phyloP scores from a whole-genome alignment of 768 basidiomycete genomes.

The Boletus rubescentipes region DNA sequence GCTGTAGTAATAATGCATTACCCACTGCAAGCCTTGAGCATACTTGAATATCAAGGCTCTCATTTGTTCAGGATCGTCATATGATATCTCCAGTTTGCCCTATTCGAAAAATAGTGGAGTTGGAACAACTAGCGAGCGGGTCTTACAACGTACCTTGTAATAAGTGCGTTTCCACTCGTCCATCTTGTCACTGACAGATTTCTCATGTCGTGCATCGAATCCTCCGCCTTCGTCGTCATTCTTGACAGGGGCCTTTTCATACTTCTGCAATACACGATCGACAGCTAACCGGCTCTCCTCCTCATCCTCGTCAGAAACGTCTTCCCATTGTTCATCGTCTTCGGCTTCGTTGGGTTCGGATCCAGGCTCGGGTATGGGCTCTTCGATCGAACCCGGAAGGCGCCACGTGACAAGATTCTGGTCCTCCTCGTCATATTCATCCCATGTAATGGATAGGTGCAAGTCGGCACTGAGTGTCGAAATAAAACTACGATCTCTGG shows the following conservation, averaged over 20 bases:
- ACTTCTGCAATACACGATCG: conserved; percentile 82
- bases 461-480: conserved; percentile 72
- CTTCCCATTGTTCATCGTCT: conserved; percentile 50
- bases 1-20: conserved; percentile 98
- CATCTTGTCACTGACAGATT: conserved; percentile 78
- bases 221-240: conserved; percentile 70
- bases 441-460: conserved; percentile 83
- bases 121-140: neutral
- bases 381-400: conserved; percentile 48
- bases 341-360: conserved; percentile 41
- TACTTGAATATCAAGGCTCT: conserved; percentile 74
- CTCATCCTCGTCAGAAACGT: conserved; percentile 56
- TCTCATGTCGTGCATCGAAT: conserved; percentile 78
- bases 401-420: conserved; percentile 71
- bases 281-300: conserved; percentile 73
- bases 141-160: conserved; percentile 74
- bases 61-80: conserved; percentile 66
- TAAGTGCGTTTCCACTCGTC: conserved; percentile 89
- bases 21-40: conserved; percentile 96
- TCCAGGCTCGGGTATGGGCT: conserved; percentile 34
- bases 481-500: conserved; percentile 80
- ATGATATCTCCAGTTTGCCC: conserved; percentile 87
- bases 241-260: conserved; percentile 76
- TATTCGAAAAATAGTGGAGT: conserved; percentile 31
- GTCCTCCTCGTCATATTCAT: conserved; percentile 86